These are phyloP conservation scores for Osmanthus fragrans DNA, from an alignment of 257 asterid species.

Conservation along the genomic window DNA sequence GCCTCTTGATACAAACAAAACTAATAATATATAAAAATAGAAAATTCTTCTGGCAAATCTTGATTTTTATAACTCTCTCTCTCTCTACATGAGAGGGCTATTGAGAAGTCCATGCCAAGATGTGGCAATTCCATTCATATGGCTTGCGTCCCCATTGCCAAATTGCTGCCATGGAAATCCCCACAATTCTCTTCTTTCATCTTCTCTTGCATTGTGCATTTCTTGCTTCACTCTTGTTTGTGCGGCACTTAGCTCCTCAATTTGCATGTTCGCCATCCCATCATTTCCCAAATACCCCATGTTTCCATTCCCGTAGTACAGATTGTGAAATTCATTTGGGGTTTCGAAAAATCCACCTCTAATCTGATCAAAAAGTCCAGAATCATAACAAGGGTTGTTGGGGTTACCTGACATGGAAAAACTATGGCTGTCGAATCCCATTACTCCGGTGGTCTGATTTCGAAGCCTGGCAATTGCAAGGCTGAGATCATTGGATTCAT, in stretches of 20 bases:
- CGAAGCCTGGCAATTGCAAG: slow-evolving; percentile 36
- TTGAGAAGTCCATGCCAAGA: slow-evolving; percentile 44
- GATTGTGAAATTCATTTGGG: slow-evolving; percentile 39
- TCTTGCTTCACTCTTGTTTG: slow-evolving; percentile 66
- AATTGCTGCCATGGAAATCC: slow-evolving; percentile 81
- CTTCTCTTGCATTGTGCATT: slow-evolving; percentile 39
- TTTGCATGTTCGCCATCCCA: slow-evolving; percentile 21
- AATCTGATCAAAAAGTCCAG: no score
- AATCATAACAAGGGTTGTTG: slow-evolving; percentile 21
- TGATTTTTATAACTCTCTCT: background rate
- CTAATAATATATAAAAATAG: slow-evolving; percentile 22
- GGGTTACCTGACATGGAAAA: slow-evolving; percentile 40
- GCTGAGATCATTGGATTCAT: slow-evolving; percentile 59
- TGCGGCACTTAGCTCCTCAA: slow-evolving; percentile 31
- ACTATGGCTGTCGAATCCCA: slow-evolving; percentile 30
- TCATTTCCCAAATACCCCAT: slow-evolving; percentile 42
- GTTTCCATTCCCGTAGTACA: slow-evolving; percentile 45
- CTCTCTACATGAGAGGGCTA: slow-evolving; percentile 64
- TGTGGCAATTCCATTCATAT: slow-evolving; percentile 55
- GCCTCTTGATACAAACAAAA: slow-evolving; percentile 25
- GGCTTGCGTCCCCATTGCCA: slow-evolving; percentile 33
- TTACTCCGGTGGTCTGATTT: slow-evolving; percentile 46
- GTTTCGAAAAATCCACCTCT: slow-evolving; percentile 45
- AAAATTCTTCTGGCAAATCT: background rate
- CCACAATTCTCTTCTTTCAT: slow-evolving; percentile 49